These are phyloP conservation scores for Pseudogymnoascus sp. DNA, from an alignment of 2,329 filamentous ascomycete genomes.

Conservation along the genomic window DNA sequence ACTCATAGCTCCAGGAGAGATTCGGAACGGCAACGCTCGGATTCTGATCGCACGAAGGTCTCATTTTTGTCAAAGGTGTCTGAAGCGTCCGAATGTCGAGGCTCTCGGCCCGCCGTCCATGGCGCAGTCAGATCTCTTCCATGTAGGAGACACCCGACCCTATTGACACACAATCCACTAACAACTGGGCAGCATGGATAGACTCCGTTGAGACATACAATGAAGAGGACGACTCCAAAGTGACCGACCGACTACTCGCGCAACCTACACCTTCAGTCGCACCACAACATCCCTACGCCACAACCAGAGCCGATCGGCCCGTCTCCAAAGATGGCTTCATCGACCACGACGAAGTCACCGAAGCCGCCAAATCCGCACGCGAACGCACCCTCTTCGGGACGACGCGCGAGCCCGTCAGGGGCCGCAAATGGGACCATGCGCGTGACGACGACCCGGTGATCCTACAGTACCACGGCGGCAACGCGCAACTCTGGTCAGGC, in stretches of 20 bases:
- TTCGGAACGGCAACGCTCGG: background rate
- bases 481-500: conserved; percentile 23
- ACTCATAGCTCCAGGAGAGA: background rate
- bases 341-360: conserved; percentile 22
- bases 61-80: background rate
- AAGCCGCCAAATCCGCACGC: conserved; percentile 18
- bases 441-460: conserved; percentile 30
- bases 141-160: background rate
- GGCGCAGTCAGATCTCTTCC: background rate
- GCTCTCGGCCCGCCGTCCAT: background rate
- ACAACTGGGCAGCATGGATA: conserved; percentile 27
- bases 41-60: background rate
- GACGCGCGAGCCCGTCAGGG: conserved; percentile 26
- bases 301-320: conserved; percentile 12
- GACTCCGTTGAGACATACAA: conserved; percentile 26
- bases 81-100: background rate
- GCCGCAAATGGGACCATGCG: conserved; percentile 30
- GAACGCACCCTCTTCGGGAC: conserved; percentile 28
- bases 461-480: conserved; percentile 20
- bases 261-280: conserved; percentile 22
- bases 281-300: conserved; percentile 23
- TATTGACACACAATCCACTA: conserved; percentile 4
- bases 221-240: conserved; percentile 14
- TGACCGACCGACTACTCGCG: conserved; percentile 20
- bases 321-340: conserved; percentile 26